Percentiles rank a stretch among this genome's conserved stretches.
Conservation (phyloP, 2,329 filamentous ascomycete genomes). For the Penicillium sclerotiorum region DNA sequence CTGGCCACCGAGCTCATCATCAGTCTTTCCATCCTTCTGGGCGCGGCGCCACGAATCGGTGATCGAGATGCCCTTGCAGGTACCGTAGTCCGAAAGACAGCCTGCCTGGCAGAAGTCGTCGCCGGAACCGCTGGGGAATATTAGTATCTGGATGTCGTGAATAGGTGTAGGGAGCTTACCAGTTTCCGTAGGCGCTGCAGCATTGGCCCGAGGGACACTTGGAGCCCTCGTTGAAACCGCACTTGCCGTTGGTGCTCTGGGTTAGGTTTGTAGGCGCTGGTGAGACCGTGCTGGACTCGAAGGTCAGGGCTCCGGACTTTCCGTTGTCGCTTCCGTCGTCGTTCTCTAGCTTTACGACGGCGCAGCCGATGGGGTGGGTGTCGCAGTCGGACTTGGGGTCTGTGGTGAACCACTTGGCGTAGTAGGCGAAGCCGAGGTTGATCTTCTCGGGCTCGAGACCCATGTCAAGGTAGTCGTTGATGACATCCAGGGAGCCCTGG, state of each 20-base stretch:
- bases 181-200: constrained; percentile 41
- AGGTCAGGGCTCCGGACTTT: constrained; percentile 55
- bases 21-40: constrained; percentile 55
- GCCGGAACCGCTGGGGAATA: constrained; percentile 32
- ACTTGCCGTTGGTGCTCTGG: constrained; percentile 32
- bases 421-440: constrained; percentile 69
- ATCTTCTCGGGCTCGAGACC: constrained; percentile 60
- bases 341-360: constrained; percentile 62
- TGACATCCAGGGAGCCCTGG: constrained; percentile 53
- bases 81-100: constrained; percentile 44
- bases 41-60: constrained; percentile 62
- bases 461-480: constrained; percentile 62
- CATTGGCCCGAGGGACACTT: constrained; percentile 37
- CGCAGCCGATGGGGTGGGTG: constrained; percentile 58
- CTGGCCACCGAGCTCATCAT: constrained; percentile 62
- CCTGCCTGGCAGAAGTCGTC: constrained; percentile 35
- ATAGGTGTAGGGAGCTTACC: constrained; percentile 26
- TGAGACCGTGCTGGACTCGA: constrained; percentile 38
- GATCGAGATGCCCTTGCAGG: constrained; percentile 53
- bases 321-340: constrained; percentile 62
- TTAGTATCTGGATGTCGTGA: constrained; percentile 11
- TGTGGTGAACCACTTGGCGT: constrained; percentile 68
- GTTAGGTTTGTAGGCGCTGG: constrained; percentile 29
- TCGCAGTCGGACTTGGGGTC: constrained; percentile 52
- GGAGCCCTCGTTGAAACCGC: constrained; percentile 31